These are phyloP conservation scores for Uncinocarpus reesii DNA, from an alignment of 2,329 filamentous ascomycete genomes.

Conservation along the genomic window DNA sequence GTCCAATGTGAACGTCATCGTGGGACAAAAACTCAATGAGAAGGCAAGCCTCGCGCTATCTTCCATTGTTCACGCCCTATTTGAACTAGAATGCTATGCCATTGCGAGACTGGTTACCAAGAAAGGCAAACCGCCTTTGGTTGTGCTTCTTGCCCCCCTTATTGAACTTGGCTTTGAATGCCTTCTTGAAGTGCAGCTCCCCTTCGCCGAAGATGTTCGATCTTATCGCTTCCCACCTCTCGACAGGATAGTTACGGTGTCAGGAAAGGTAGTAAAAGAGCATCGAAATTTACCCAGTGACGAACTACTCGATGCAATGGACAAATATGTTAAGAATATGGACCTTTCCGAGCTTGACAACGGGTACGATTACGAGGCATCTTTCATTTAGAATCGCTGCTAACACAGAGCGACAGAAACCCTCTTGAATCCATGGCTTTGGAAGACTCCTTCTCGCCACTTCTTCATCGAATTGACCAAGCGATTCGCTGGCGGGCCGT, in stretches of 20 bases:
- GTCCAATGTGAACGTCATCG: conserved; percentile 66
- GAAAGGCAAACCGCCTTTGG: conserved; percentile 63
- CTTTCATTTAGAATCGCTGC: conserved; percentile 12
- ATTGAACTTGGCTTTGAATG: conserved; percentile 74
- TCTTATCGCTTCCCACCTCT: conserved; percentile 86
- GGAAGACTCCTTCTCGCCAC: conserved; percentile 73
- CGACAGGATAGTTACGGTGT: conserved; percentile 78
- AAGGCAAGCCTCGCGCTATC: conserved; percentile 76
- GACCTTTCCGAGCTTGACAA: conserved; percentile 66
- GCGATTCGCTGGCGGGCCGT: conserved; percentile 75
- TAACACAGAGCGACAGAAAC: conserved; percentile 30
- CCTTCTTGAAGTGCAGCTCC: conserved; percentile 78
- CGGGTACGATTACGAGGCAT: conserved; percentile 42
- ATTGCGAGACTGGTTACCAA: conserved; percentile 78
- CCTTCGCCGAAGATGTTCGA: conserved; percentile 85
- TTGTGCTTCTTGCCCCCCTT: conserved; percentile 69
- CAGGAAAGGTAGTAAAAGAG: conserved; percentile 65
- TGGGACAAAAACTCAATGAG: conserved; percentile 68
- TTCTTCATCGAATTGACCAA: conserved; percentile 80
- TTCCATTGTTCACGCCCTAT: conserved; percentile 77
- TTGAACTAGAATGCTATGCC: conserved; percentile 74
- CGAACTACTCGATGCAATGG: conserved; percentile 70
- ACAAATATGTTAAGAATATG: conserved; percentile 86
- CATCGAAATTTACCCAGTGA: conserved; percentile 74
- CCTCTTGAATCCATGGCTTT: conserved; percentile 60